Evolutionary conservation across 2,329 filamentous ascomycete species (phyloP).

Genomic region (Metarhizium album): DNA sequence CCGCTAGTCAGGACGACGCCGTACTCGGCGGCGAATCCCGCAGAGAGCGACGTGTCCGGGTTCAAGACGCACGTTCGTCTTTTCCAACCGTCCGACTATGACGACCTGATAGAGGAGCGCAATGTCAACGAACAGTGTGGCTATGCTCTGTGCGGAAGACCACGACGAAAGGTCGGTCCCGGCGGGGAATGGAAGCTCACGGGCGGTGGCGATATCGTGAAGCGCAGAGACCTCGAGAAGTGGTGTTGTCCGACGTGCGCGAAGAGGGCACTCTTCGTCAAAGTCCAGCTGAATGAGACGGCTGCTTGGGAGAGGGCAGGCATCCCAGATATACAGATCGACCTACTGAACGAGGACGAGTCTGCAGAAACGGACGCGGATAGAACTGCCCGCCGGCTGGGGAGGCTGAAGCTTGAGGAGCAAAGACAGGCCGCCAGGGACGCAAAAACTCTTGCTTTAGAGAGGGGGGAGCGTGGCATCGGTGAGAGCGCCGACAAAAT

Average conservation of each 20-base stretch:
- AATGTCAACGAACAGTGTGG: constrained; percentile 76
- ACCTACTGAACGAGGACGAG: constrained; percentile 57
- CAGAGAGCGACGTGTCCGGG: constrained; percentile 46
- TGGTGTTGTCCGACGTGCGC: constrained; percentile 83
- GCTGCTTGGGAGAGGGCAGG: constrained; percentile 74
- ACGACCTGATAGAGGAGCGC: constrained; percentile 78
- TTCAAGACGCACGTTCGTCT: constrained; percentile 58
- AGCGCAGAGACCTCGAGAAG: constrained; percentile 61
- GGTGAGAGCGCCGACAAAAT: constrained; percentile 21
- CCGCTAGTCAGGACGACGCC: constrained; percentile 27
- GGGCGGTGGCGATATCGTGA: constrained; percentile 47
- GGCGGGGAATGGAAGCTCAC: constrained; percentile 60
- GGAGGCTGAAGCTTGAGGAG: constrained; percentile 33
- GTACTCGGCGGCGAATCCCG: constrained; percentile 35
- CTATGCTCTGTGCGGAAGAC: constrained; percentile 64
- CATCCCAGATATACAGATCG: constrained; percentile 43
- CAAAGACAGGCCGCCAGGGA: constrained; percentile 29
- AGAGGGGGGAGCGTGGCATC: constrained; percentile 29
- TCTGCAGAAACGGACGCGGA: constrained; percentile 33
- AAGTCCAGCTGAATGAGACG: constrained; percentile 76
- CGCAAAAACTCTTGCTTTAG: constrained; percentile 35
- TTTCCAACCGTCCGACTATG: constrained; percentile 84
- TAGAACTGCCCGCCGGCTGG: constrained; percentile 25
- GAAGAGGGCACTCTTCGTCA: constrained; percentile 69
- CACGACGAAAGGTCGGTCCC: constrained; percentile 44